These are phyloP conservation scores for Dendrobium chrysotoxum DNA, from an alignment of 106 monocot species.

Conservation along the genomic window DNA sequence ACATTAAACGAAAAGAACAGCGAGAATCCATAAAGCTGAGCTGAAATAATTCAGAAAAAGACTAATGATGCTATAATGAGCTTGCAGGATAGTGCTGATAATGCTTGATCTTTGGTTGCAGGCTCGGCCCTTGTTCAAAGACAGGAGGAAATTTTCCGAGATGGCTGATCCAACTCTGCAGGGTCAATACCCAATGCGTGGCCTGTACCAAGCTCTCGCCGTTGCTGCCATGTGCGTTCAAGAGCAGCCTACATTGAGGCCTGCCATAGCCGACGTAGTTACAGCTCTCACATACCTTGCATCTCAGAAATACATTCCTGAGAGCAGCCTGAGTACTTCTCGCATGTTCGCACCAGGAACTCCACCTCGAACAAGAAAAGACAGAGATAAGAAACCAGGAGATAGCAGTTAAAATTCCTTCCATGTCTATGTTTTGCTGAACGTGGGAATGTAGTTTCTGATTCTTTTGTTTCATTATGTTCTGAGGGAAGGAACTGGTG, in stretches of 20 bases:
- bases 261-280: constrained; percentile 30
- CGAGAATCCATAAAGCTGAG: too few species aligned
- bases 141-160: constrained; percentile 22
- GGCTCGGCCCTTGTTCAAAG: constrained; percentile 34
- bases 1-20: too few species aligned
- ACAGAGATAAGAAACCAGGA: neutral
- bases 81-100: neutral
- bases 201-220: constrained; percentile 28
- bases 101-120: constrained; percentile 5
- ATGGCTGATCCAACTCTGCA: constrained; percentile 30
- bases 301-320: constrained; percentile 17
- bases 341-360: neutral
- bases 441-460: neutral
- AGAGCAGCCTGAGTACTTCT: neutral
- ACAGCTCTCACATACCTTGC: constrained; percentile 38
- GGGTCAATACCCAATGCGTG: constrained; percentile 20
- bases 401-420: neutral
- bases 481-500: too few species aligned
- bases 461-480: too few species aligned
- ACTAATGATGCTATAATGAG: too few species aligned
- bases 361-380: neutral
- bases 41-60: too few species aligned
- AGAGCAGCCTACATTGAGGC: constrained; percentile 25
- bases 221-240: constrained; percentile 40
- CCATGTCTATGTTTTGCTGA: neutral